Percentiles rank a stretch among this genome's conserved stretches.
phyloP scores from a whole-genome alignment of 2,329 filamentous ascomycete species.

The Aspergillus sp. region DNA sequence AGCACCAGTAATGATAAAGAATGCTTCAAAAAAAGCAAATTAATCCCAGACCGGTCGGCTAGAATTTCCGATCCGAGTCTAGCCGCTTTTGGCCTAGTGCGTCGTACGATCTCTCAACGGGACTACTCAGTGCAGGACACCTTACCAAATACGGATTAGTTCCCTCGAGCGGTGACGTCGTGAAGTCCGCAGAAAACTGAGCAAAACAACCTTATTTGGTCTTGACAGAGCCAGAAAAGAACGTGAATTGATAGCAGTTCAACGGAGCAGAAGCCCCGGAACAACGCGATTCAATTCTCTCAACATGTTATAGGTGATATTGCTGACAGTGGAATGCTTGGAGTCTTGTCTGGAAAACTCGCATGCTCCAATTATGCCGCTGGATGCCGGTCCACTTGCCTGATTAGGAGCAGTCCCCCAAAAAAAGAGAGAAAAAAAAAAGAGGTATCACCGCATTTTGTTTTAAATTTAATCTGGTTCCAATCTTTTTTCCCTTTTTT shows the following conservation, averaged over 20 bases:
- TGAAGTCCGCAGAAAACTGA: constrained; percentile 6
- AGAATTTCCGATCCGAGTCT: not conserved
- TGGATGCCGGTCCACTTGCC: not conserved
- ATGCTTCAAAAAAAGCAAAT: not conserved
- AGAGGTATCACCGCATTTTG: constrained; percentile 6
- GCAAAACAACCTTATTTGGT: not conserved
- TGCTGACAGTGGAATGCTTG: no score
- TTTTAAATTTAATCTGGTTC: constrained; percentile 2
- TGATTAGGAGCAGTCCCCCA: not conserved
- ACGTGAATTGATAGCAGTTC: no score
- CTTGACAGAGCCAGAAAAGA: no score
- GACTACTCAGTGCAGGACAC: not conserved
- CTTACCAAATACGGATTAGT: not conserved
- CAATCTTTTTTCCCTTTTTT: constrained; percentile 4
- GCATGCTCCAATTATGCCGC: not conserved
- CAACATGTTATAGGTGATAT: no score
- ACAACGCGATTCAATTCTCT: no score
- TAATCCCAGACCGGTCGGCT: not conserved
- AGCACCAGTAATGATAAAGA: not conserved
- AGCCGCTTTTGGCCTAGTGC: not conserved
- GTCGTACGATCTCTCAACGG: not conserved
- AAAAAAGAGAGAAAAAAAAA: constrained; percentile 2
- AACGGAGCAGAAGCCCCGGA: no score
- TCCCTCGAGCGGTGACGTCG: not conserved
- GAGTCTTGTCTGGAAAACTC: not conserved